phyloP scores from a whole-genome alignment of 768 basidiomycete species.

The Amanita brunnescens region DNA sequence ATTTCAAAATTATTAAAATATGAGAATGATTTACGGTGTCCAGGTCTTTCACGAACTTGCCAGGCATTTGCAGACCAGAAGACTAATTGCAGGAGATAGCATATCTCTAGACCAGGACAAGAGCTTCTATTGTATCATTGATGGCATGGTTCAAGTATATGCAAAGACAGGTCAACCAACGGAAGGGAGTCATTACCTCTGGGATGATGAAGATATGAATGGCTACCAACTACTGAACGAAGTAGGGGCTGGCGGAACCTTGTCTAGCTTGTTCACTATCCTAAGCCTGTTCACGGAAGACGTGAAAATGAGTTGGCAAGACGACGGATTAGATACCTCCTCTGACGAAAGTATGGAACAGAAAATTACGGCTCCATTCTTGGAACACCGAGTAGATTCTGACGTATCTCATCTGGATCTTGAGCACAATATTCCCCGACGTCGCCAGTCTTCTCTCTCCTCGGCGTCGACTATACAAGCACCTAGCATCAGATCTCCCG shows the following conservation, averaged over 20 bases:
- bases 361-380: conserved; percentile 19
- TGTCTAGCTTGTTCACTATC: conserved; percentile 95
- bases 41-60: conserved; percentile 97
- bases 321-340: conserved; percentile 33
- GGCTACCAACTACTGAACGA: conserved; percentile 96
- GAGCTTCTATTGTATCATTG: conserved; percentile 96
- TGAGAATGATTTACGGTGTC: background rate
- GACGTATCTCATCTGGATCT: conserved; percentile 60
- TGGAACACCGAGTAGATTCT: conserved; percentile 40
- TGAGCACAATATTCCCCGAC: conserved; percentile 20
- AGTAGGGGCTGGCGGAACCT: conserved; percentile 90
- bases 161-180: conserved; percentile 55
- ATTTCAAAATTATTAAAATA: background rate
- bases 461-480: conserved; percentile 63
- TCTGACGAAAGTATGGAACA: conserved; percentile 19
- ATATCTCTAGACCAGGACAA: conserved; percentile 86
- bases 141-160: conserved; percentile 94
- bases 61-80: conserved; percentile 87
- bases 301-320: conserved; percentile 88
- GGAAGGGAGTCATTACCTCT: conserved; percentile 42
- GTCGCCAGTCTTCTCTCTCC: conserved; percentile 50
- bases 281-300: conserved; percentile 94
- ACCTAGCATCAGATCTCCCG: conserved; percentile 20
- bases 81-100: conserved; percentile 94
- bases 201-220: conserved; percentile 86